Evolutionary conservation across 2,329 filamentous ascomycete species (phyloP).

Genomic region (Helotiales sp.): DNA sequence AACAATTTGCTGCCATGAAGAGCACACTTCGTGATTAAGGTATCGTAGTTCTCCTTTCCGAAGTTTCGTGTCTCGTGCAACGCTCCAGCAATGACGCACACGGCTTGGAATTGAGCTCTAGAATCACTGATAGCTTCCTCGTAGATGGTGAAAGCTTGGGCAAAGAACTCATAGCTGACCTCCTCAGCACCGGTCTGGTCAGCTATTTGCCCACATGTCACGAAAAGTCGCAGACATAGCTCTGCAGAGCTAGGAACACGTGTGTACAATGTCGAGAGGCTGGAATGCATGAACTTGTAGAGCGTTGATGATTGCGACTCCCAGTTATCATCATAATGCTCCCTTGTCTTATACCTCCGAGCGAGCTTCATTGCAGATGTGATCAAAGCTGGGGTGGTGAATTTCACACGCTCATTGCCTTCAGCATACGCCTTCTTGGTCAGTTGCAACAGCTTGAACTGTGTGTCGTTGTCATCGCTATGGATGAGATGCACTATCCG

Average conservation of each 20-base stretch:
- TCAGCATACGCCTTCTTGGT: constrained; percentile 84
- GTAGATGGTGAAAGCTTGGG: constrained; percentile 96
- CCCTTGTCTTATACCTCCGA: constrained; percentile 81
- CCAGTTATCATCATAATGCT: constrained; percentile 82
- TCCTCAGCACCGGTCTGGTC: constrained; percentile 92
- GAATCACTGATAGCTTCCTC: constrained; percentile 96
- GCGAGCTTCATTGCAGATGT: constrained; percentile 89
- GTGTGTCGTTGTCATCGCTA: constrained; percentile 83
- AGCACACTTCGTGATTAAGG: constrained; percentile 95
- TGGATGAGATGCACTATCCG: constrained; percentile 87
- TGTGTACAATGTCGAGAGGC: constrained; percentile 82
- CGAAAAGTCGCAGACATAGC: constrained; percentile 84
- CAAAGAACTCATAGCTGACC: constrained; percentile 96
- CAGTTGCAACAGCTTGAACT: constrained; percentile 90
- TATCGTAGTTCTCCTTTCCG: constrained; percentile 97
- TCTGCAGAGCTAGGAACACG: constrained; percentile 84
- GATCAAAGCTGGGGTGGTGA: constrained; percentile 89
- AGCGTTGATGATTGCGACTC: constrained; percentile 73
- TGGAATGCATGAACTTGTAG: constrained; percentile 94
- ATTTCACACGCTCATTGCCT: constrained; percentile 93
- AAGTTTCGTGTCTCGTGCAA: constrained; percentile 89
- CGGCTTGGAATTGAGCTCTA: constrained; percentile 95
- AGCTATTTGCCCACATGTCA: constrained; percentile 88
- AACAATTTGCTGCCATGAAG: constrained; percentile 95
- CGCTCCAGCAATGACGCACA: constrained; percentile 88